phyloP scores from a whole-genome alignment of 2,329 filamentous ascomycete genomes.

The Boeremia lycopersici region DNA sequence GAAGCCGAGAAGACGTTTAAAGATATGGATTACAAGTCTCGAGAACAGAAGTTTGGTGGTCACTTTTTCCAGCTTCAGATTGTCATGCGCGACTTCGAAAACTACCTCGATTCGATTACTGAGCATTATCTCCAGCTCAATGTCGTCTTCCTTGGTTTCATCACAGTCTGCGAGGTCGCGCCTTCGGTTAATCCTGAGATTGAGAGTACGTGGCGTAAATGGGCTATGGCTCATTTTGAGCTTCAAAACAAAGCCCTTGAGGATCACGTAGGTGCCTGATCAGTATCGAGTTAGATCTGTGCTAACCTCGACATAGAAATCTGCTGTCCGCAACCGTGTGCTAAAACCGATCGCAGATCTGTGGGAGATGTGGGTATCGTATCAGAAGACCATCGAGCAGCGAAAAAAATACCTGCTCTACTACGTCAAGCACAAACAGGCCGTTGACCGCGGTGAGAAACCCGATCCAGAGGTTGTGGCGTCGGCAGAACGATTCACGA shows the following conservation, averaged over 20 bases:
- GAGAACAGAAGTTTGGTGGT: conserved; percentile 86
- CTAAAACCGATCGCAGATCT: conserved; percentile 82
- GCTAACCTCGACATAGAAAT: conserved; percentile 51
- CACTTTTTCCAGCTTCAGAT: conserved; percentile 93
- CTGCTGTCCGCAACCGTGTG: conserved; percentile 77
- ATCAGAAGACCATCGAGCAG: conserved; percentile 90
- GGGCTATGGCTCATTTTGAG: conserved; percentile 85
- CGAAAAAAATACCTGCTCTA: conserved; percentile 90
- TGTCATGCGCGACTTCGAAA: conserved; percentile 90
- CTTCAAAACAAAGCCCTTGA: conserved; percentile 82
- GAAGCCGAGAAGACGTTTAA: conserved; percentile 69
- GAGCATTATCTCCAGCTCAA: conserved; percentile 82
- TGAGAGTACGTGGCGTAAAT: conserved; percentile 92
- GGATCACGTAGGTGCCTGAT: conserved; percentile 70
- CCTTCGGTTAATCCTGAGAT: conserved; percentile 73
- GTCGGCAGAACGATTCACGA: conserved; percentile 85
- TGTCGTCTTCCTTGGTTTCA: conserved; percentile 79
- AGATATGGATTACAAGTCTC: conserved; percentile 78
- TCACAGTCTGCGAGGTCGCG: conserved; percentile 74
- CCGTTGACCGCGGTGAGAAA: conserved; percentile 81
- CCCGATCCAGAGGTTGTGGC: conserved; percentile 84
- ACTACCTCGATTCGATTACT: conserved; percentile 81
- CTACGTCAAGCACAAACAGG: conserved; percentile 79
- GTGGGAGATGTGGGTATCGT: conserved; percentile 80
- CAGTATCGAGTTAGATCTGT: background rate